phyloP scores from a whole-genome alignment of 2,329 filamentous ascomycete genomes.

The Thermoascus crustaceus region DNA sequence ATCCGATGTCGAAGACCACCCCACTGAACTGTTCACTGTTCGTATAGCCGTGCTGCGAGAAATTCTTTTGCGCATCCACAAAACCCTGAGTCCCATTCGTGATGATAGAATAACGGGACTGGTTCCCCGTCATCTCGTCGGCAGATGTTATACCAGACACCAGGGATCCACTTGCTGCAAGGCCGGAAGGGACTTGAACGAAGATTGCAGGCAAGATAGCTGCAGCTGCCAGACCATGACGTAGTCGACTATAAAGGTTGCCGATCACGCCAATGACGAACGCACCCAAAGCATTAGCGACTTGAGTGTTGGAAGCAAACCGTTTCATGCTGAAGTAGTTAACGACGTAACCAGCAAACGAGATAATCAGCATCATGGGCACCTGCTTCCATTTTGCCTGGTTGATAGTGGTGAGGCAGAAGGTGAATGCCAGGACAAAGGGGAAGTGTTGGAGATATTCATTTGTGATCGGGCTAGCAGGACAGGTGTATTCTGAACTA shows the following conservation, averaged over 20 bases:
- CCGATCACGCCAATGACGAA: conserved; percentile 72
- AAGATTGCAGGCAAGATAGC: conserved; percentile 87
- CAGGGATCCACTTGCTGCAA: conserved; percentile 52
- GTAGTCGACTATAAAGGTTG: conserved; percentile 65
- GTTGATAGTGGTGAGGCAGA: conserved; percentile 71
- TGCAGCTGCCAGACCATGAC: conserved; percentile 75
- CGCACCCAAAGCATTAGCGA: conserved; percentile 71
- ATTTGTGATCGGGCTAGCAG: conserved; percentile 44
- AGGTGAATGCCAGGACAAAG: conserved; percentile 67
- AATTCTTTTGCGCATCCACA: conserved; percentile 20
- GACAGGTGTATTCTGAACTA: conserved; percentile 42
- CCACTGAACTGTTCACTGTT: conserved; percentile 13
- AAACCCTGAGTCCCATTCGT: conserved; percentile 33
- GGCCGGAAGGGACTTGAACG: conserved; percentile 55
- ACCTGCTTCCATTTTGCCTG: conserved; percentile 75
- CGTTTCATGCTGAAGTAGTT: conserved; percentile 66
- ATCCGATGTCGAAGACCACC: conserved; percentile 39
- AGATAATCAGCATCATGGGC: conserved; percentile 69
- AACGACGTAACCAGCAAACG: conserved; percentile 65
- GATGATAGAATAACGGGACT: conserved; percentile 33
- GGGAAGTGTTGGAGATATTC: conserved; percentile 51
- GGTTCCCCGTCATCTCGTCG: conserved; percentile 42
- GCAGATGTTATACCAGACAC: conserved; percentile 52
- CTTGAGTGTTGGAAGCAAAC: conserved; percentile 63
- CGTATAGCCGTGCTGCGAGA: conserved; percentile 10